A percentile compares a stretch with the other conserved stretches of the same genome.
Evolutionary conservation across 495 filamentous ascomycete species (phyloP).

Genomic region (Xylaria sp.): DNA sequence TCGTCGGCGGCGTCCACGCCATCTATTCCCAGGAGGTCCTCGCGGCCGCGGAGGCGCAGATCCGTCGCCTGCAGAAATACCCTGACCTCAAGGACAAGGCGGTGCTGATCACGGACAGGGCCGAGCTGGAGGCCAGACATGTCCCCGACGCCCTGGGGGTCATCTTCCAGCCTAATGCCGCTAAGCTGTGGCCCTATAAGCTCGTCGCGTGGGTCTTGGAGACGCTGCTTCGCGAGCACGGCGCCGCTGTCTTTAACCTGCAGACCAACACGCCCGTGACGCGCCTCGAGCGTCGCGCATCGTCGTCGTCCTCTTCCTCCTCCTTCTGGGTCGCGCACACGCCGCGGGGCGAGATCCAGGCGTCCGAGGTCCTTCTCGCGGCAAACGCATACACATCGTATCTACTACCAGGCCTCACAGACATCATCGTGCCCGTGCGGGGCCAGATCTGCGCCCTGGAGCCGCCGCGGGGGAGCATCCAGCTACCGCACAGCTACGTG

Average conservation of each 20-base stretch:
- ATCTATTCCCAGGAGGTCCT: conserved; percentile 60
- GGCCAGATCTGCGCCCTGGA: conserved; percentile 75
- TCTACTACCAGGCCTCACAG: conserved; percentile 70
- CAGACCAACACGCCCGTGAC: conserved; percentile 77
- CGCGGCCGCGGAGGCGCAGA: conserved; percentile 47
- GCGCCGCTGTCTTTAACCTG: conserved; percentile 61
- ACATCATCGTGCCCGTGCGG: conserved; percentile 77
- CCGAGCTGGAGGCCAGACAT: conserved; percentile 40
- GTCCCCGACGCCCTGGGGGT: conserved; percentile 54
- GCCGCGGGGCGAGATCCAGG: conserved; percentile 62
- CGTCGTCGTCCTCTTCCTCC: too few species aligned
- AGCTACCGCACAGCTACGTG: conserved; percentile 30
- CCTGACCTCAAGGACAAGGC: conserved; percentile 57
- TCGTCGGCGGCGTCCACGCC: conserved; percentile 58
- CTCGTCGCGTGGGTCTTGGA: conserved; percentile 72
- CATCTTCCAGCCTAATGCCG: conserved; percentile 54
- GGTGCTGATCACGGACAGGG: conserved; percentile 31
- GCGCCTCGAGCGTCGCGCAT: conserved; percentile 41
- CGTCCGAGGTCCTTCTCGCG: conserved; percentile 71
- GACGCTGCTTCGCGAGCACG: conserved; percentile 49
- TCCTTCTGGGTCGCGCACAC: conserved; percentile 53
- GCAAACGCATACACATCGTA: conserved; percentile 82
- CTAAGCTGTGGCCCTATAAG: conserved; percentile 79
- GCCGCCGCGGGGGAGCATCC: conserved; percentile 49
- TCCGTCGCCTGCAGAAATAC: conserved; percentile 52